Evolutionary conservation across 345 rosid species (phyloP).

Genomic region (Eucalyptus cloeziana): DNA sequence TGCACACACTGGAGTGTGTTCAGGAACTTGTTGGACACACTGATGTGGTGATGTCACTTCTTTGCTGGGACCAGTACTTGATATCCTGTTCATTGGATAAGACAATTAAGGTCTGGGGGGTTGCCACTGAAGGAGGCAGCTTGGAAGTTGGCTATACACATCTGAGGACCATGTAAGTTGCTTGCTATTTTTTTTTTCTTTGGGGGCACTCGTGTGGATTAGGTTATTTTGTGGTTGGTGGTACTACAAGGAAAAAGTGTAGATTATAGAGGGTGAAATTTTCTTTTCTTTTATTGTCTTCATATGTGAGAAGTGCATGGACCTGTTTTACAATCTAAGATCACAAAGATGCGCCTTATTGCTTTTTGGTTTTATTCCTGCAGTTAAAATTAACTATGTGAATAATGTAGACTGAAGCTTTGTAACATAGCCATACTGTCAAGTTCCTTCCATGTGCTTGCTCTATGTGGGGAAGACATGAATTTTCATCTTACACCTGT

Average conservation of each 20-base stretch:
- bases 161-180: conserved; percentile 20
- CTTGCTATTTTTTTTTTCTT: background rate
- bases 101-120: conserved; percentile 43
- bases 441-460: background rate
- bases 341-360: background rate
- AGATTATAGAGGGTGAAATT: background rate
- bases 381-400: background rate
- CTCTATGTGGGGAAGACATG: background rate
- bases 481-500: background rate
- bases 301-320: background rate
- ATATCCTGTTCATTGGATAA: conserved; percentile 51
- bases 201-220: background rate
- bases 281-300: background rate
- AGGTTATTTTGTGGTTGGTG: background rate
- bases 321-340: background rate
- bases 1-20: conserved; percentile 16
- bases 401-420: background rate
- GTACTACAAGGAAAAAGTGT: background rate
- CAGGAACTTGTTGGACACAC: conserved; percentile 29
- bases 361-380: background rate
- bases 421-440: background rate
- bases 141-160: conserved; percentile 14
- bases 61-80: conserved; percentile 46
- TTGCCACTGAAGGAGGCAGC: background rate
- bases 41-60: conserved; percentile 38